Conservation (phyloP, 176 grass and related monocot species). For the Bromus sterilis region DNA sequence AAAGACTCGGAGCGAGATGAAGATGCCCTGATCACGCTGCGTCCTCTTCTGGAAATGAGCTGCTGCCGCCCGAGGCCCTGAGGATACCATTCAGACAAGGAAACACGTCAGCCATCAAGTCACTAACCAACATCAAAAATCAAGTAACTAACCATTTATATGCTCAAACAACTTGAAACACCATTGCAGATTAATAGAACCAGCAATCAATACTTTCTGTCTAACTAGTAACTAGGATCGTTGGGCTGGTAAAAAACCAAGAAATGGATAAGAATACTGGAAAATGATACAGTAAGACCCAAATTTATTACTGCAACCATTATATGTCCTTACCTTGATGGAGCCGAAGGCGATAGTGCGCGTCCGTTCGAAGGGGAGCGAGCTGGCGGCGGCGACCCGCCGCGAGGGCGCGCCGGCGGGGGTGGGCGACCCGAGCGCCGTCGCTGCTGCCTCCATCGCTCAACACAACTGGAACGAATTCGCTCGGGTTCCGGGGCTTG, state of each 20-base stretch:
- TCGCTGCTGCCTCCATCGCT: conserved; percentile 41
- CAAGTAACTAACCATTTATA: too few relatives aligned
- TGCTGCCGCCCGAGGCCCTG: conserved; percentile 57
- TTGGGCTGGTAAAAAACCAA: neutral
- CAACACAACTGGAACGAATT: neutral
- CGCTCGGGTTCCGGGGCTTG: neutral
- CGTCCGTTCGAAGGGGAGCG: conserved; percentile 29
- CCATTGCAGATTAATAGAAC: neutral
- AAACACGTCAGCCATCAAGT: neutral
- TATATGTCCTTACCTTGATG: conserved; percentile 42
- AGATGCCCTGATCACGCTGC: conserved; percentile 44
- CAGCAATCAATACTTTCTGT: neutral
- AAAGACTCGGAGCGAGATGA: conserved; percentile 21
- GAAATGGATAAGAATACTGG: neutral
- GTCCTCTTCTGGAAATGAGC: conserved; percentile 30
- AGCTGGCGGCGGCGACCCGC: conserved; percentile 1
- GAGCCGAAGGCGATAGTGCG: conserved; percentile 26
- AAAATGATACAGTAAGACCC: conserved; percentile 1
- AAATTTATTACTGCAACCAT: neutral
- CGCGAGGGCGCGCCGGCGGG: conserved; percentile 32
- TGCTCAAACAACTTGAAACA: neutral
- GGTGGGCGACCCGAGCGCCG: conserved; percentile 53
- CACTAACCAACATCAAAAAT: too few relatives aligned
- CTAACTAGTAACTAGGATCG: neutral
- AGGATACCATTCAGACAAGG: neutral